These are phyloP conservation scores for Aspergillus terreus DNA, from an alignment of 2,329 filamentous ascomycete species.

Conservation along the genomic window DNA sequence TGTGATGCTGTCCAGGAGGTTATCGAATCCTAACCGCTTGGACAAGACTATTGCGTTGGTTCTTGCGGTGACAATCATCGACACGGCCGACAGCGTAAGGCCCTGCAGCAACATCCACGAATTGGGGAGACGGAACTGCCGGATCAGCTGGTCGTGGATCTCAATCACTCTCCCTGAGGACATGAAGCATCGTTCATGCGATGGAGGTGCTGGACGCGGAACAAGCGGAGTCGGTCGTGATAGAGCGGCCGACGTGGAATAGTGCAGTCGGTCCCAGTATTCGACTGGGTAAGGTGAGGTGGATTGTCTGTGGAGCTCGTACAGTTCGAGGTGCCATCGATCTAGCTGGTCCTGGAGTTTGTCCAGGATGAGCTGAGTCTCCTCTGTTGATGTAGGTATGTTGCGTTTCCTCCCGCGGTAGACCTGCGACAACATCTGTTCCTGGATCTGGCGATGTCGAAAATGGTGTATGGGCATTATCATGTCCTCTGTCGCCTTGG, in stretches of 20 bases:
- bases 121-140: slow-evolving; percentile 1
- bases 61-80: slow-evolving; percentile 1
- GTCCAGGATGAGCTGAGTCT: background rate
- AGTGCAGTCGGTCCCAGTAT: slow-evolving; percentile 2
- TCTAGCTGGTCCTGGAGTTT: background rate
- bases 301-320: background rate
- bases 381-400: background rate
- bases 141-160: slow-evolving; percentile 1
- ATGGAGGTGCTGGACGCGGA: background rate
- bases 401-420: background rate
- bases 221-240: slow-evolving; percentile 1
- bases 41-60: background rate
- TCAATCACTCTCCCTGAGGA: slow-evolving; percentile 1
- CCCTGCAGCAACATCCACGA: slow-evolving; percentile 2
- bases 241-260: background rate
- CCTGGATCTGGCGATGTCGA: slow-evolving; percentile 1
- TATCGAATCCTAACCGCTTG: background rate
- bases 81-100: slow-evolving; percentile 1
- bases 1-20: background rate
- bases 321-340: background rate
- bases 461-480: slow-evolving; percentile 1
- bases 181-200: slow-evolving; percentile 1
- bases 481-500: background rate
- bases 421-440: background rate
- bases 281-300: slow-evolving; percentile 2